Evolutionary conservation across 495 filamentous ascomycete species (phyloP), one percentile per base, ranked within the genome.

Genomic region (Aspergillus ellipticus): DNA sequence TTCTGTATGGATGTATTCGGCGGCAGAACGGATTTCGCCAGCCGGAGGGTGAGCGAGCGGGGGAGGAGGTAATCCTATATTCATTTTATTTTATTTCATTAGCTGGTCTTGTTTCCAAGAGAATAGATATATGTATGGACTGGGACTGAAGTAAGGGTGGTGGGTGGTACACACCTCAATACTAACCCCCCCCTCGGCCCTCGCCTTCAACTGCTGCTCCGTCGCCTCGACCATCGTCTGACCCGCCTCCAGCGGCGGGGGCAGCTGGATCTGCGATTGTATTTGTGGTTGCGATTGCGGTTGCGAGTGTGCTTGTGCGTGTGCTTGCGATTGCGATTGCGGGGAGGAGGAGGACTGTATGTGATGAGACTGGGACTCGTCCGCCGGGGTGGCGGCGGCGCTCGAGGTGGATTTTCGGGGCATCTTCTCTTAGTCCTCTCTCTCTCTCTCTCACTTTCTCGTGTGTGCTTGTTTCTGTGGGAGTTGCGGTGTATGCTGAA

Each of bases 11-110:
- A 88, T 1, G 94, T 96, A 66, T 97, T 96, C 6, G 92, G 83
- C 0, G 94, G 94, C n/a, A 98, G 81, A n/a, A 96, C 91, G 54
- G 90, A 88, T 79, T 97, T 97, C 2, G 93, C 94, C 6, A 98
- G 83, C 20, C 94, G 85, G 45, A 89, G 88, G 39, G 96, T 90
- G 68, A 97, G 89, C n/a, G 91, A 92, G 67, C 91, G 93, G 1
- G 94, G 94, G 17, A 98, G 85, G 37, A 82, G 88, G 53, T 96
- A 86, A 67, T 98, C 94, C 92, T 97, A 51, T 56, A 51, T 56
- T 41, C 39, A 19, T 28, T 49, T 46, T 6, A 13, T 13, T 48
- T 51, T 46, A 17, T 29, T 42, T 29, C 10, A n/a, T 63, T 53
- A 26, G 33, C n/a, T n/a, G n/a, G n/a, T n/a, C n/a, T n/a, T n/a